Evolutionary conservation across 306 rosid species (phyloP).

Genomic region (Cicer chorassanicum): DNA sequence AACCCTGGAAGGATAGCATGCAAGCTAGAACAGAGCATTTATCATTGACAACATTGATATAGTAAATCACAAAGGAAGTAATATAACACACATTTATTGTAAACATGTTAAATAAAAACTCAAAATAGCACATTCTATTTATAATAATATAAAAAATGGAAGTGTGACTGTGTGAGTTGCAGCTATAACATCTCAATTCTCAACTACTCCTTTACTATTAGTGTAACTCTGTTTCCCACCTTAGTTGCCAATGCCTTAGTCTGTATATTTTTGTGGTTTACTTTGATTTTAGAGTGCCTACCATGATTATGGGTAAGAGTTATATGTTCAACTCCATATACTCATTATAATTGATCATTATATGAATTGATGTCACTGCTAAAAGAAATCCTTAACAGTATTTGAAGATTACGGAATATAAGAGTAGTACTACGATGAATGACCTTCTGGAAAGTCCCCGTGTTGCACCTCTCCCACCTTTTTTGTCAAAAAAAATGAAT

Average conservation of each 20-base stretch:
- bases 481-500: no score
- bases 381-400: neutral
- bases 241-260: neutral
- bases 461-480: no score
- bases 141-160: neutral
- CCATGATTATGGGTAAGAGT: neutral
- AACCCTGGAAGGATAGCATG: slow-evolving; percentile 65
- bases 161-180: slow-evolving; percentile 13
- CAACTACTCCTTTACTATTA: neutral
- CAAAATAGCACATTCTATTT: neutral
- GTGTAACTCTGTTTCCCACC: neutral
- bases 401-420: neutral
- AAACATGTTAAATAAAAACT: slow-evolving; percentile 7
- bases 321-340: neutral
- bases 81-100: slow-evolving; percentile 5
- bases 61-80: neutral
- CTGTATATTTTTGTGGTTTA: neutral
- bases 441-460: no score
- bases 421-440: no score
- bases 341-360: neutral
- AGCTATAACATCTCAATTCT: neutral
- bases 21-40: slow-evolving; percentile 56
- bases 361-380: neutral
- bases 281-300: neutral
- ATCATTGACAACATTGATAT: slow-evolving; percentile 29